Evolutionary conservation across 2,329 filamentous ascomycete genomes (phyloP), one percentile per base, ranked within the genome.

Genomic region (Nothopassalora personata): DNA sequence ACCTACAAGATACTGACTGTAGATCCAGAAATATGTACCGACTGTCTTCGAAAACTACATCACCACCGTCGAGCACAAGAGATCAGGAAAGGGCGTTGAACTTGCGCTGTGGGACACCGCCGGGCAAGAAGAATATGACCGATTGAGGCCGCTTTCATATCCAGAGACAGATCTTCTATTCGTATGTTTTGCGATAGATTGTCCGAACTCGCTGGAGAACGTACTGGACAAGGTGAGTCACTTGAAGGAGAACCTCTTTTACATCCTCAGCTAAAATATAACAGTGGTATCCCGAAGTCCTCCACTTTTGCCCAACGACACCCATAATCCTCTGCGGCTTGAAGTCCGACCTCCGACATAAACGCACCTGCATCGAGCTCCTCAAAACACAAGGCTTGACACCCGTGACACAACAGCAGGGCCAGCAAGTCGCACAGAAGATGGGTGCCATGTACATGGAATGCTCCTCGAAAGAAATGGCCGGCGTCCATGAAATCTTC

Each of bases 21-120:
- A 27, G 7, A 47, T 5, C 43, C 70, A 99, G 94, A 97, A 97
- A 97, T 99, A 99, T 71, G 94, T 99, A 45, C 94, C 94, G 4
- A 99, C 94, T 1, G 94, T 99, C 54, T 99, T 99, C 75, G 94
- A 99, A 74, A 99, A 99, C 81, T 99, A 99, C 84, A 97, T 99
- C 78, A 97, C 94, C 56, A 93, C 96, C 75, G 95, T 93, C 58
- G 89, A 87, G 60, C 94, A 99, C 77, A 85, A 86, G 65, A 85
- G 86, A 48, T 90, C 88, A 11, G 92, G 93, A 72, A 97, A 97
- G 82, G 92, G 88, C 59, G 91, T 99, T 67, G 94, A 99, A 79
- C 85, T 99, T 62, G 94, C 94, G 45, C 83, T 99, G 54, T 99
- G 94, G 94, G 94, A 99, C 77, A 99, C 94, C 30, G 94, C 94